Conservation (phyloP, 441 rosid genomes). For the Corymbia calophylla region DNA sequence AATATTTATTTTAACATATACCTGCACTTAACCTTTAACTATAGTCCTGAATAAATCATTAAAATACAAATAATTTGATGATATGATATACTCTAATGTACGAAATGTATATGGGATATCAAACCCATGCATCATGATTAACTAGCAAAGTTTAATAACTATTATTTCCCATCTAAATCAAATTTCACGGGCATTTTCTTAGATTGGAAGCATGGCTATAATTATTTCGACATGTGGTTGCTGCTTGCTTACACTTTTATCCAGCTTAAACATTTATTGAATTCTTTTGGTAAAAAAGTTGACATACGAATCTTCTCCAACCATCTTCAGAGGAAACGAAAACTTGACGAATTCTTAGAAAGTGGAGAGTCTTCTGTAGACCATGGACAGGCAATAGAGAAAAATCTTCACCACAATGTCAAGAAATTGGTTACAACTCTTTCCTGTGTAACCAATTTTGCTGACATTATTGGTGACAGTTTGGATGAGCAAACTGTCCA, state of each 20-base stretch:
- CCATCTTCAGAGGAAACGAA: slow-evolving; percentile 36
- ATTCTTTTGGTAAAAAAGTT: background rate
- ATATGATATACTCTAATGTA: background rate
- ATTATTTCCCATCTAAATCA: background rate
- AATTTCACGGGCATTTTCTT: background rate
- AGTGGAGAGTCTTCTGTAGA: slow-evolving; percentile 6
- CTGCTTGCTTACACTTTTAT: background rate
- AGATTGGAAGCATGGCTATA: background rate
- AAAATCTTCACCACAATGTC: slow-evolving; percentile 5
- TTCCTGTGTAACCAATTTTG: slow-evolving; percentile 3
- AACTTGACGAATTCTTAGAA: slow-evolving; percentile 8
- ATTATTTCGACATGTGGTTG: background rate
- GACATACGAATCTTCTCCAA: background rate
- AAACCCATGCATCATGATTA: background rate
- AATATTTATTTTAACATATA: background rate
- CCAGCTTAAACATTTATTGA: background rate
- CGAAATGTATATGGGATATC: background rate
- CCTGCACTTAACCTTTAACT: background rate
- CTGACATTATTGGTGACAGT: background rate
- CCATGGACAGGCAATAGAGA: slow-evolving; percentile 7
- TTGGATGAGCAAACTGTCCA: background rate
- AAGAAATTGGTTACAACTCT: slow-evolving; percentile 9
- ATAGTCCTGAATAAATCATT: background rate
- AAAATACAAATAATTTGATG: background rate
- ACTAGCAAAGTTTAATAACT: background rate